These are phyloP conservation scores for Pythium utonaiense DNA, from an alignment of 352 stramenopile genomes.

Conservation along the genomic window DNA sequence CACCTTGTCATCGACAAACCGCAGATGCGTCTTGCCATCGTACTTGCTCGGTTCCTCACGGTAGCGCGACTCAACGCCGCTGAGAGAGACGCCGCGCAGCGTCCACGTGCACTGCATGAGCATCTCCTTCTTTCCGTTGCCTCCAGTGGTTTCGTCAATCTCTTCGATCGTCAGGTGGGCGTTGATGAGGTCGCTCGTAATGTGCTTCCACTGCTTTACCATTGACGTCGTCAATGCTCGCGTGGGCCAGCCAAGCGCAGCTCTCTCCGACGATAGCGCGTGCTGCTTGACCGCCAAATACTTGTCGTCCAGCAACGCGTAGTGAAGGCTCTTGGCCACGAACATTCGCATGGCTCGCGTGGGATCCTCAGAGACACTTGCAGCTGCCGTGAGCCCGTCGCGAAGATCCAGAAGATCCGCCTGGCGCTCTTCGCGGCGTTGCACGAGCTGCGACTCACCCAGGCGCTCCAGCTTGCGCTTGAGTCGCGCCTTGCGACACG, in stretches of 20 bases:
- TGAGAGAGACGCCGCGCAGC: conserved; percentile 5
- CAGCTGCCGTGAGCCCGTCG: conserved; percentile 8
- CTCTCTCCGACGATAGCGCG: background rate
- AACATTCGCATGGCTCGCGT: background rate
- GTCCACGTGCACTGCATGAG: background rate
- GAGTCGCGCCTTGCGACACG: conserved; percentile 43
- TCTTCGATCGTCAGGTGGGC: background rate
- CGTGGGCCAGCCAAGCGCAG: background rate
- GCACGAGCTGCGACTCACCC: conserved; percentile 22
- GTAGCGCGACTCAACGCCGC: background rate
- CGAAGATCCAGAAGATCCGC: conserved; percentile 32
- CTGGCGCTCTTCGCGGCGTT: conserved; percentile 29
- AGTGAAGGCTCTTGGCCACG: background rate
- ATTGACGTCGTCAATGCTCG: background rate
- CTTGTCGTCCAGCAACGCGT: background rate
- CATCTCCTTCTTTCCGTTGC: background rate
- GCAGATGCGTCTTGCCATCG: background rate
- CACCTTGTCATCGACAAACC: background rate
- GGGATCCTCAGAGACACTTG: background rate
- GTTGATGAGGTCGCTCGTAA: background rate
- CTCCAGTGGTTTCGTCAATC: background rate
- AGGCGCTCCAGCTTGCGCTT: conserved; percentile 42
- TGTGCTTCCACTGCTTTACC: background rate
- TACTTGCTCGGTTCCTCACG: background rate
- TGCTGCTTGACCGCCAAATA: background rate